Evolutionary conservation across 2,329 filamentous ascomycete genomes (phyloP), one percentile per base, ranked within the genome.

Genomic region (Colletotrichum melonis): DNA sequence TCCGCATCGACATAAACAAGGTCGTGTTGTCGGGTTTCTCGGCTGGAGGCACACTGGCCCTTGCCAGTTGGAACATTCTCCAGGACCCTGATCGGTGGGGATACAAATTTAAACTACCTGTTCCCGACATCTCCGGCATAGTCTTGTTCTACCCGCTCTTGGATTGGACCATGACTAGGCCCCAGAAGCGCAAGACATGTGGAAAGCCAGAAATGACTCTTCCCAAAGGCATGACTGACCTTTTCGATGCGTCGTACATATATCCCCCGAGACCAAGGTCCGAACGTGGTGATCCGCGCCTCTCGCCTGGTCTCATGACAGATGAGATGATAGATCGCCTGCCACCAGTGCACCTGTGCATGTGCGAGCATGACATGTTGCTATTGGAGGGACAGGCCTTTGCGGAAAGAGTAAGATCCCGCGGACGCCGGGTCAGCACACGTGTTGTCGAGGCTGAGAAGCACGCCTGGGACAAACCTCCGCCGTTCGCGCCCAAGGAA

Each of bases 281-380:
- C 8, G 80, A 88, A 42, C 84, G 89, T 9, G 81, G 82, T 2
- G 86, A 91, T 71, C 89, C 88, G 2, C 87, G 87, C 24, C 82
- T 93, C 4, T 91, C 89, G 0, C 91, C 91, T 0, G 88, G 86
- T 4, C 84, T 89, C 8, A 90, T 91, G 69, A 80, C 86, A 0
- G 87, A 90, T 75, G 84, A 86, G 32, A 76, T 88, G n/a, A 76
- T 92, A 4, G 81, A 82, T 12, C 83, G 89, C 52, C 86, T 91
- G 3, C 83, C 86, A 0, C 86, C 88, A 19, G 80, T 92, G 3
- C 84, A 92, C 22, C 81, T 92, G 55, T 90, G 88, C 76, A 87
- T 91, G 3, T 92, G 91, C 81, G 91, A 92, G 81, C 89, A 87
- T 79, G 90, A 92, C 78, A 92, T 92, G 89, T 80, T 92, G n/a